phyloP scores from a whole-genome alignment of 176 grass and related monocot genomes.

The maize (Zea mays) region Zm-B73-REFERENCE-NAM-5.0 NC_050105.1:80420001-80420500 shows the following conservation, averaged over 20 bases:
- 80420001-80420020: slow-evolving; percentile 95
- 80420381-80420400: slow-evolving; percentile 2
- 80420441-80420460: not conserved
- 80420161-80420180: not conserved
- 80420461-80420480: not conserved
- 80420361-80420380: slow-evolving; percentile 12
- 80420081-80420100: slow-evolving; percentile 8
- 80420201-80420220: not conserved
- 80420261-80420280: slow-evolving; percentile 5
- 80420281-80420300: slow-evolving; percentile 19
- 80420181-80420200: not conserved
- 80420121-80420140: slow-evolving; percentile 11
- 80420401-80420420: not conserved
- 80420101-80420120: not conserved
- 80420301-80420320: slow-evolving; percentile 12
- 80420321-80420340: not conserved
- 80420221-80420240: not conserved
- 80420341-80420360: slow-evolving; percentile 12
- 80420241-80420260: not conserved
- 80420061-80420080: slow-evolving; percentile 57
- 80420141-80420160: slow-evolving; percentile 17
- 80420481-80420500: not conserved
- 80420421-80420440: not conserved
- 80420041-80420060: slow-evolving; percentile 89
- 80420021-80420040: slow-evolving; percentile 75